These are phyloP conservation scores for Clohesyomyces aquaticus DNA, from an alignment of 495 filamentous ascomycete species.

Conservation along the genomic window DNA sequence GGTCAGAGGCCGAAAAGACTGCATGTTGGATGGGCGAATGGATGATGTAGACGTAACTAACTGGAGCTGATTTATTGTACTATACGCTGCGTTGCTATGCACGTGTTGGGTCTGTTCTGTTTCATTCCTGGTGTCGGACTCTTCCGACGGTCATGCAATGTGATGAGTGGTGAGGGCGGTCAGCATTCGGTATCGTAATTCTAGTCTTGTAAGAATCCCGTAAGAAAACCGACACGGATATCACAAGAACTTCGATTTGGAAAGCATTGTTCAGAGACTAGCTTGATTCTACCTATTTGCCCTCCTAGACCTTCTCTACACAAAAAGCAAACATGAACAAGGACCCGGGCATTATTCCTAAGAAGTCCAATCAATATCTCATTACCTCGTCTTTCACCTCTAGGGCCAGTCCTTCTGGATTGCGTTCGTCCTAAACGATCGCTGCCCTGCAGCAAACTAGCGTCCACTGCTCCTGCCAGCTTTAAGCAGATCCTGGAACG, in stretches of 20 bases:
- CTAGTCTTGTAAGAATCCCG: too few relatives aligned
- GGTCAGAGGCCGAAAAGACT: neutral
- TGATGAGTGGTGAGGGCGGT: neutral
- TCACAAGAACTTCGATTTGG: neutral
- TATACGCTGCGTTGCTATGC: too few relatives aligned
- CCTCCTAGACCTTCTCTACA: neutral
- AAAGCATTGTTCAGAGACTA: neutral
- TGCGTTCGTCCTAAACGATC: too few relatives aligned
- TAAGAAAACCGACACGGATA: neutral
- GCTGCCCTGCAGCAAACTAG: constrained; percentile 15
- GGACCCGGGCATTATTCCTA: neutral
- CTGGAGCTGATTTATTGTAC: neutral
- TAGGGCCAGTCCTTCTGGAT: too few relatives aligned
- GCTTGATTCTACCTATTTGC: neutral
- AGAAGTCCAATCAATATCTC: neutral
- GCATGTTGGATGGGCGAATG: neutral
- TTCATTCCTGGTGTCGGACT: neutral
- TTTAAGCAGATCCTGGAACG: constrained; percentile 80
- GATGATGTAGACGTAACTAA: neutral
- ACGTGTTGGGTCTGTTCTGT: neutral
- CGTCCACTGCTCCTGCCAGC: constrained; percentile 45
- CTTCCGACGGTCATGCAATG: neutral
- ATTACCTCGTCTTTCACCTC: neutral
- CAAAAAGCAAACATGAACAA: constrained; percentile 1
- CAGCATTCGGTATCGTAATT: too few relatives aligned